Base-by-base conservation (phyloP, 345 rosid species). In the Hevea brasiliensis region DNA sequence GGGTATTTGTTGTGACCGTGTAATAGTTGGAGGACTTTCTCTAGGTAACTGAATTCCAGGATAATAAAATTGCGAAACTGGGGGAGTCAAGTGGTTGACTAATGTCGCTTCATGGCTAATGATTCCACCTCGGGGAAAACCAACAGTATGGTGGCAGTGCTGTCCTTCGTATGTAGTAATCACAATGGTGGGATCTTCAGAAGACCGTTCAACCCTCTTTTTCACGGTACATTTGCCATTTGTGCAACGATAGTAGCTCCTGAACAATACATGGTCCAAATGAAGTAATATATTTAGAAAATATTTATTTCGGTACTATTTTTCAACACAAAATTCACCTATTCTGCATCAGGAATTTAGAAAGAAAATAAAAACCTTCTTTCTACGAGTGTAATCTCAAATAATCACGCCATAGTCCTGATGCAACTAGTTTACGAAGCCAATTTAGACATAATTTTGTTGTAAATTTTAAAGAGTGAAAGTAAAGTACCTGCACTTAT, bases 91-190 rank as follows among this genome's bases (percentile, higher is more conserved):
- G 64, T 72, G 85, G 66, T 79, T 73, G 26, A 84, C 53, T 73
- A 85, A 80, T 29, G 83, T 80, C 57, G 86, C 82, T 62, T 87
- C 90, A 42, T 85, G 89, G 24, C 81, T 81, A 76, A 87, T 81
- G 81, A 89, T 57, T 66, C 94, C 92, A 2, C 97, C 95, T 27
- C 95, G 85, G 15, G 91, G 97, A 81, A 88, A 90, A 50, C 97
- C 96, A 37, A 87, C 82, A 6, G 91, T 85, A 10, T 92, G 99
- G 69, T 95, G 99, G 55, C 98, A 92, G 79, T 95, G 99, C 71
- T 95, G 99, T 59, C 99, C 99, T 85, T 95, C 99, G 62, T 95
- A 95, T 44, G 99, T 95, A 11, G 99, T 95, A 56, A 95, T 91
- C 41, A 95, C 98, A 40, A 76, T 69, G 2, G 94, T 72, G 51